A percentile compares a stretch with the other conserved stretches of the same genome.
phyloP scores from a whole-genome alignment of 257 asterid genomes.

The Fraxinus excelsior region DNA sequence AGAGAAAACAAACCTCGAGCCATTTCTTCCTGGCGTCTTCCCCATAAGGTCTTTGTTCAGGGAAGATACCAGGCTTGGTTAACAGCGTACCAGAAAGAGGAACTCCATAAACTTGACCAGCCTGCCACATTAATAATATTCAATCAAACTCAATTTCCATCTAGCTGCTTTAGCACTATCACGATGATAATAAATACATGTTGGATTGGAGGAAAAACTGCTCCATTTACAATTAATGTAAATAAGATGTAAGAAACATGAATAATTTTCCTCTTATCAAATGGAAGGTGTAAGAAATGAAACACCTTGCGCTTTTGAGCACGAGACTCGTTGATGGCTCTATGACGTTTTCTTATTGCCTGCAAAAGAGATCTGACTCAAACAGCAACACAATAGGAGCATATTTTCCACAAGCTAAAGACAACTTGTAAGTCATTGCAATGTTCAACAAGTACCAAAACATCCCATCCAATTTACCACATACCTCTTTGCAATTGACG shows the following conservation, averaged over 20 bases:
- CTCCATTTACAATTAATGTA: slow-evolving; percentile 12
- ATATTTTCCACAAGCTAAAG: slow-evolving; percentile 15
- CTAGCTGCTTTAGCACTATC: slow-evolving; percentile 15
- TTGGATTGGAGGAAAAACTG: slow-evolving; percentile 10
- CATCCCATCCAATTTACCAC: slow-evolving; percentile 7
- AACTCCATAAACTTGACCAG: slow-evolving; percentile 98
- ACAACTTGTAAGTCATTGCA: slow-evolving; percentile 10
- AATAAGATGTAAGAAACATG: not conserved
- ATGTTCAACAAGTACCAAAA: slow-evolving; percentile 1
- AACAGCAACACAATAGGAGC: slow-evolving; percentile 20
- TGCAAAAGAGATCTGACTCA: slow-evolving; percentile 38
- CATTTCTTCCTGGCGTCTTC: slow-evolving; percentile 95
- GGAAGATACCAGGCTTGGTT: slow-evolving; percentile 74
- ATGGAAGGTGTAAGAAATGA: slow-evolving; percentile 26
- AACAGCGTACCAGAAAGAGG: slow-evolving; percentile 83
- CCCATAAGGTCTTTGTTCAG: slow-evolving; percentile 91
- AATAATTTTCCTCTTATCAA: slow-evolving; percentile 16
- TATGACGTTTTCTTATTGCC: slow-evolving; percentile 88
- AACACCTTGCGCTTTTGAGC: slow-evolving; percentile 92
- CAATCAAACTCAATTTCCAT: slow-evolving; percentile 19
- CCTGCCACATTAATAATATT: slow-evolving; percentile 51
- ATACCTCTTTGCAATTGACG: slow-evolving; percentile 89
- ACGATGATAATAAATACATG: slow-evolving; percentile 7
- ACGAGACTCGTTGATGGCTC: slow-evolving; percentile 95
- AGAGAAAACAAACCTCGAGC: slow-evolving; percentile 76